phyloP scores from a whole-genome alignment of 257 asterid genomes.

The Oldenlandia corymbosa region DNA sequence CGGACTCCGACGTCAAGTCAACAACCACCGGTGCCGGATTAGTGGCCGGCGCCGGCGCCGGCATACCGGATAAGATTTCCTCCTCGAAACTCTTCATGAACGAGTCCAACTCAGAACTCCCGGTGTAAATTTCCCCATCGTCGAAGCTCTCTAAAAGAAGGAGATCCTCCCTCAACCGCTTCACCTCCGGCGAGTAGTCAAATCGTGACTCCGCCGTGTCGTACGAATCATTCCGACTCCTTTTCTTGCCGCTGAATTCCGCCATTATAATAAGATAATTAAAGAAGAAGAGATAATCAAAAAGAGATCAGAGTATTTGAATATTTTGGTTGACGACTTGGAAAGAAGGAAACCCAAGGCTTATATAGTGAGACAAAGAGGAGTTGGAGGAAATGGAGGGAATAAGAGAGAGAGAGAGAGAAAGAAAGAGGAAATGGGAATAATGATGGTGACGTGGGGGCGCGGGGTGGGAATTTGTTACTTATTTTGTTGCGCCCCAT shows the following conservation, averaged over 20 bases:
- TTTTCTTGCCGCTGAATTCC: slow-evolving; percentile 31
- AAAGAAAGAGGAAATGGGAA: background rate
- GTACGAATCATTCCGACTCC: slow-evolving; percentile 41
- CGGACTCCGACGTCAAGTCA: slow-evolving; percentile 43
- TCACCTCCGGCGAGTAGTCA: slow-evolving; percentile 66
- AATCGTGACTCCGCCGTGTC: slow-evolving; percentile 27
- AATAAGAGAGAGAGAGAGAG: background rate
- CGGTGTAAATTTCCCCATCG: slow-evolving; percentile 42
- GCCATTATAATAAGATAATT: slow-evolving; percentile 32
- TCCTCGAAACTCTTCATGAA: slow-evolving; percentile 84
- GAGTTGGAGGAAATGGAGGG: slow-evolving; percentile 9
- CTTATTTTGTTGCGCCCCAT: too few species aligned
- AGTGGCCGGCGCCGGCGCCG: slow-evolving; percentile 9
- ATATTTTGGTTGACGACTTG: slow-evolving; percentile 7
- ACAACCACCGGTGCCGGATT: slow-evolving; percentile 18
- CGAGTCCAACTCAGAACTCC: slow-evolving; percentile 54
- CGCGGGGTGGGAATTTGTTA: too few species aligned
- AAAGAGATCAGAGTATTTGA: background rate
- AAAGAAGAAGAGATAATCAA: background rate
- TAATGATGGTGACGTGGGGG: slow-evolving; percentile 36
- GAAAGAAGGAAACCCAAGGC: slow-evolving; percentile 2
- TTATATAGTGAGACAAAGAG: slow-evolving; percentile 34
- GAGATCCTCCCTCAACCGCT: slow-evolving; percentile 58
- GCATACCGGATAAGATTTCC: slow-evolving; percentile 41
- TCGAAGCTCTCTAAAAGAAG: slow-evolving; percentile 44